Conservation (phyloP, 768 basidiomycete genomes). For the Leucocoprinus birnbaumii region DNA sequence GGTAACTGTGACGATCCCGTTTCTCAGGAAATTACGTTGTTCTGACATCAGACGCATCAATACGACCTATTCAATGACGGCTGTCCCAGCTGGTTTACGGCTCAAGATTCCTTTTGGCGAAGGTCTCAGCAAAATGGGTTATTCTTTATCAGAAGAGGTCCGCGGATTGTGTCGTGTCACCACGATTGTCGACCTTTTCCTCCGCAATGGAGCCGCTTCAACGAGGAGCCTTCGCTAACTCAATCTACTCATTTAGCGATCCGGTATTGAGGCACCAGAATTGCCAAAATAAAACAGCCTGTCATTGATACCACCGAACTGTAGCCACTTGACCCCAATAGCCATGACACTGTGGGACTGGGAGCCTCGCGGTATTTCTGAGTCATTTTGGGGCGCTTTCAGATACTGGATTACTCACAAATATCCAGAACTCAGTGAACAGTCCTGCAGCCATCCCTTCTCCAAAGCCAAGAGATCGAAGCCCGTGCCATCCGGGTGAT, state of each 20-base stretch:
- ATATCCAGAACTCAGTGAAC: too few species aligned
- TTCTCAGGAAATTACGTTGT: not conserved
- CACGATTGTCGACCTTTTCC: not conserved
- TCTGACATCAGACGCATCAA: slow-evolving; percentile 1
- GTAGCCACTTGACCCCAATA: not conserved
- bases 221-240: too few species aligned
- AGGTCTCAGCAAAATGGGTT: not conserved
- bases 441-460: not conserved
- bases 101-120: not conserved
- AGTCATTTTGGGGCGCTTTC: too few species aligned
- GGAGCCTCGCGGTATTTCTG: too few species aligned
- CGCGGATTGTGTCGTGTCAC: not conserved
- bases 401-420: too few species aligned
- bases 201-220: not conserved
- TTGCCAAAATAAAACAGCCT: too few species aligned
- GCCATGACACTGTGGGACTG: too few species aligned
- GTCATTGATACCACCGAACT: too few species aligned
- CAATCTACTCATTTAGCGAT: too few species aligned
- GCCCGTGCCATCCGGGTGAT: not conserved
- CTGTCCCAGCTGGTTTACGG: too few species aligned
- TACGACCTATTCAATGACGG: too few species aligned
- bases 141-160: not conserved
- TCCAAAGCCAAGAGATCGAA: not conserved
- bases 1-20: not conserved
- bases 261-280: too few species aligned